A percentile compares a stretch with the other conserved stretches of the same genome.
Evolutionary conservation across 2,329 filamentous ascomycete species (phyloP).

Genomic region (Coniochaeta sp.): DNA sequence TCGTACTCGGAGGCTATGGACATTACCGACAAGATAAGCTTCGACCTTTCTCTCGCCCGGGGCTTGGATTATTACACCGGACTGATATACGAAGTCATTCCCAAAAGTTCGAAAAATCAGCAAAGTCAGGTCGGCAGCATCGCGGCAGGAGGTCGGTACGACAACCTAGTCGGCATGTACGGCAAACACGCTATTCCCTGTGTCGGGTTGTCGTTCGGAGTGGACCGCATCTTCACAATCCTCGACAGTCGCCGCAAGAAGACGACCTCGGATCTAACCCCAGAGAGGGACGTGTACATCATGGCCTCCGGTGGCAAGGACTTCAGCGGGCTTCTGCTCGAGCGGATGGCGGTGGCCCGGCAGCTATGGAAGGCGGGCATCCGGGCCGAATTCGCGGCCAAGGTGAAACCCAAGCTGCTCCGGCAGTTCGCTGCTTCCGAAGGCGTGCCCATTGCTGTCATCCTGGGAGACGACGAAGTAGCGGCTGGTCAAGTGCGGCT

Average conservation of each 20-base stretch:
- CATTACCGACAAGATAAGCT: slow-evolving; percentile 65
- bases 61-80: slow-evolving; percentile 85
- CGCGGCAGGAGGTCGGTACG: slow-evolving; percentile 84
- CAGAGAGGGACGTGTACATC: slow-evolving; percentile 79
- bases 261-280: background rate
- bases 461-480: slow-evolving; percentile 86
- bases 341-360: slow-evolving; percentile 75
- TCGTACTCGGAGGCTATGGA: slow-evolving; percentile 74
- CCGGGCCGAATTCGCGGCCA: slow-evolving; percentile 84
- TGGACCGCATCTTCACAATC: slow-evolving; percentile 92
- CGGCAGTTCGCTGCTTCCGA: slow-evolving; percentile 91
- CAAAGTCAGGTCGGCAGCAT: too few relatives aligned
- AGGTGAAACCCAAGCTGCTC: slow-evolving; percentile 81
- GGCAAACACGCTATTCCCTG: slow-evolving; percentile 75
- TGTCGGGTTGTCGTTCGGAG: slow-evolving; percentile 85
- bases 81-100: slow-evolving; percentile 82
- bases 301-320: slow-evolving; percentile 86
- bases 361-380: slow-evolving; percentile 81
- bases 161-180: slow-evolving; percentile 92
- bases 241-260: slow-evolving; percentile 55
- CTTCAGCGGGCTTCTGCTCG: slow-evolving; percentile 62
- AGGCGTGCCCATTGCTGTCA: slow-evolving; percentile 77
- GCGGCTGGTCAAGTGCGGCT: slow-evolving; percentile 76
- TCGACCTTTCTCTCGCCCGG: slow-evolving; percentile 83
- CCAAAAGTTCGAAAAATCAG: too few relatives aligned